Percentiles rank a stretch among this genome's conserved stretches.
These are phyloP conservation scores for Davidsoniella eucalypti DNA, from an alignment of 2,329 filamentous ascomycete species.

Conservation along the genomic window DNA sequence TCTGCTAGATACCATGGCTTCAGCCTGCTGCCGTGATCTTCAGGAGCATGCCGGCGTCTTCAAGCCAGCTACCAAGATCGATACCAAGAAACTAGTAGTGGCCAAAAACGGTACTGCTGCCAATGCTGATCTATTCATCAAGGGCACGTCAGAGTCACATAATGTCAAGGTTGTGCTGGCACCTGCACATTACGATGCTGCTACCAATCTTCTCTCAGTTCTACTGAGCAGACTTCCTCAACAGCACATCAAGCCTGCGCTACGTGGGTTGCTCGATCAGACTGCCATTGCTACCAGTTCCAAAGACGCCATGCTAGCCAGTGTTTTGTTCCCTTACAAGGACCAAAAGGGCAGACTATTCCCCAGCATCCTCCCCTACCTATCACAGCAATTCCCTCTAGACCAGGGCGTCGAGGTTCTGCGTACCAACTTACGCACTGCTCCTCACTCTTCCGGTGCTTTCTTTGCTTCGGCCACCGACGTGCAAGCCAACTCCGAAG, in stretches of 20 bases:
- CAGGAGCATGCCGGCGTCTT: slow-evolving; percentile 34
- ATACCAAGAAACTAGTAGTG: slow-evolving; percentile 19
- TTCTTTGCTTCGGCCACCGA: slow-evolving; percentile 16
- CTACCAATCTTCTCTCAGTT: slow-evolving; percentile 42
- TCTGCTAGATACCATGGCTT: slow-evolving; percentile 44
- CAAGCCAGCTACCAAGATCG: slow-evolving; percentile 14
- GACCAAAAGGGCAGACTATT: slow-evolving; percentile 45
- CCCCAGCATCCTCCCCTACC: slow-evolving; percentile 64
- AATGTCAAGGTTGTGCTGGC: slow-evolving; percentile 19
- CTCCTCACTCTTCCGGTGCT: slow-evolving; percentile 17
- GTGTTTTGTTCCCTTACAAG: slow-evolving; percentile 62
- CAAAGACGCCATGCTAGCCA: slow-evolving; percentile 61
- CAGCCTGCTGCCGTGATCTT: slow-evolving; percentile 58
- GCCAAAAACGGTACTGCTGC: slow-evolving; percentile 25
- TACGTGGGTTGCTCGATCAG: slow-evolving; percentile 63
- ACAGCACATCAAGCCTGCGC: slow-evolving; percentile 48
- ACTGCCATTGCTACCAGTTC: slow-evolving; percentile 57
- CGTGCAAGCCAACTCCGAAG: slow-evolving; percentile 8
- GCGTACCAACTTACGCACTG: slow-evolving; percentile 37
- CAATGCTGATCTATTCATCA: slow-evolving; percentile 60
- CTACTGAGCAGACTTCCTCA: slow-evolving; percentile 49
- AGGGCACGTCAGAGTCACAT: slow-evolving; percentile 17
- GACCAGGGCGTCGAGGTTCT: slow-evolving; percentile 57
- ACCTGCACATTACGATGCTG: slow-evolving; percentile 35
- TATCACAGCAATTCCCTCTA: slow-evolving; percentile 47